Conservation (phyloP, 2,329 filamentous ascomycete genomes). For the Diplodia scrobiculata region DNA sequence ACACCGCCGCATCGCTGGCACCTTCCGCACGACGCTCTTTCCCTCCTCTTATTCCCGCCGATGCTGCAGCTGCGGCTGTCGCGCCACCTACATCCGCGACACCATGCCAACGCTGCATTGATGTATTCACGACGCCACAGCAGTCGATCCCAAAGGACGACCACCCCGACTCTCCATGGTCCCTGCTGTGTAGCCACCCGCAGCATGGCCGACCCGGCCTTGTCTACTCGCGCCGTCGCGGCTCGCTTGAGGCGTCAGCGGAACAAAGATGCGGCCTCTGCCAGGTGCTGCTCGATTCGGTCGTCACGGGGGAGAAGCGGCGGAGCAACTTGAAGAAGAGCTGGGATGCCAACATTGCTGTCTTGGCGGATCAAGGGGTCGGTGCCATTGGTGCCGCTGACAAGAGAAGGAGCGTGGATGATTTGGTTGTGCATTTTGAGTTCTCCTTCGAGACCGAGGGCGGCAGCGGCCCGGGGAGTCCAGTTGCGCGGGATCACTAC, state of each 20-base stretch:
- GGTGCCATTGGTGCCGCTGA: background rate
- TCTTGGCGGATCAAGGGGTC: background rate
- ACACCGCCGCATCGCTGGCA: background rate
- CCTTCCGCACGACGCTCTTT: background rate
- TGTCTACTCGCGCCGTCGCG: slow-evolving; percentile 5
- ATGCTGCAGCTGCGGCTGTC: background rate
- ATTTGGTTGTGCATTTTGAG: slow-evolving; percentile 12
- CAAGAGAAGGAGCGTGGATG: background rate
- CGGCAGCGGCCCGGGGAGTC: background rate
- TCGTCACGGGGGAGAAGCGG: slow-evolving; percentile 11
- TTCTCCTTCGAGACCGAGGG: slow-evolving; percentile 7
- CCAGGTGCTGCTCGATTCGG: slow-evolving; percentile 10
- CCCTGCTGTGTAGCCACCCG: slow-evolving; percentile 8
- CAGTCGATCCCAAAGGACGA: background rate
- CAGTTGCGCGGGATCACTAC: background rate
- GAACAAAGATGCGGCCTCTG: slow-evolving; percentile 16
- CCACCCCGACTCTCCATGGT: background rate
- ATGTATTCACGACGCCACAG: background rate
- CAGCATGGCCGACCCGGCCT: background rate
- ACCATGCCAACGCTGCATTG: background rate
- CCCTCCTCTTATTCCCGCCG: background rate
- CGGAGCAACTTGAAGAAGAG: slow-evolving; percentile 5
- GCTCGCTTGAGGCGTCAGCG: background rate
- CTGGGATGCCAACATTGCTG: background rate
- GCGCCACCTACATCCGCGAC: background rate